These are phyloP conservation scores for Pythium rishiriense DNA, from an alignment of 352 stramenopile species.

Conservation along the genomic window DNA sequence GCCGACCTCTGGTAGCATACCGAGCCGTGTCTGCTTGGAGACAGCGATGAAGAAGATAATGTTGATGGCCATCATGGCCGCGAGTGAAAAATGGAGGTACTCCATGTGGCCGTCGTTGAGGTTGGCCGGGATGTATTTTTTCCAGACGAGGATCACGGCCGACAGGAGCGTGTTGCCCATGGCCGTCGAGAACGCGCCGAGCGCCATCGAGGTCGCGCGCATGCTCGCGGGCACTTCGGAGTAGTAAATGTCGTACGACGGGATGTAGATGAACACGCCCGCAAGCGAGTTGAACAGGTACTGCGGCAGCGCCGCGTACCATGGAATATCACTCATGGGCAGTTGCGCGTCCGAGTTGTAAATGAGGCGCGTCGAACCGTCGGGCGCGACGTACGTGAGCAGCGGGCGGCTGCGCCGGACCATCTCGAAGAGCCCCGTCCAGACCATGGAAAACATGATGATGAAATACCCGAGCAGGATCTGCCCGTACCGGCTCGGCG, in stretches of 20 bases:
- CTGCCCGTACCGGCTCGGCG: slow-evolving; percentile 34
- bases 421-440: slow-evolving; percentile 30
- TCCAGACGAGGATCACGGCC: slow-evolving; percentile 50
- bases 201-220: slow-evolving; percentile 30
- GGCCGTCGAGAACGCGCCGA: slow-evolving; percentile 45
- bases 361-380: slow-evolving; percentile 2
- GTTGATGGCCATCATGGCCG: slow-evolving; percentile 49
- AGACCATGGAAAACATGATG: slow-evolving; percentile 27
- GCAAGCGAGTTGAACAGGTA: slow-evolving; percentile 29
- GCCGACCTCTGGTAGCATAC: slow-evolving; percentile 32
- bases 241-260: slow-evolving; percentile 33
- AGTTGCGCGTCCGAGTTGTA: slow-evolving; percentile 13
- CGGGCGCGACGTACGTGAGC: slow-evolving; percentile 6
- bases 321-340: slow-evolving; percentile 32
- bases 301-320: slow-evolving; percentile 28
- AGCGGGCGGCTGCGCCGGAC: slow-evolving; percentile 26
- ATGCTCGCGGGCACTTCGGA: slow-evolving; percentile 28
- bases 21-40: slow-evolving; percentile 64
- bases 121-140: slow-evolving; percentile 39
- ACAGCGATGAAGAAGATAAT: slow-evolving; percentile 45
- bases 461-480: slow-evolving; percentile 24
- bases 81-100: slow-evolving; percentile 73
- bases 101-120: slow-evolving; percentile 65
- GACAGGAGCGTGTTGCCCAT: slow-evolving; percentile 53
- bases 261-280: slow-evolving; percentile 33